phyloP scores from a whole-genome alignment of 2,329 filamentous ascomycete genomes.

The Immersiporthe knoxdaviesiana region DNA sequence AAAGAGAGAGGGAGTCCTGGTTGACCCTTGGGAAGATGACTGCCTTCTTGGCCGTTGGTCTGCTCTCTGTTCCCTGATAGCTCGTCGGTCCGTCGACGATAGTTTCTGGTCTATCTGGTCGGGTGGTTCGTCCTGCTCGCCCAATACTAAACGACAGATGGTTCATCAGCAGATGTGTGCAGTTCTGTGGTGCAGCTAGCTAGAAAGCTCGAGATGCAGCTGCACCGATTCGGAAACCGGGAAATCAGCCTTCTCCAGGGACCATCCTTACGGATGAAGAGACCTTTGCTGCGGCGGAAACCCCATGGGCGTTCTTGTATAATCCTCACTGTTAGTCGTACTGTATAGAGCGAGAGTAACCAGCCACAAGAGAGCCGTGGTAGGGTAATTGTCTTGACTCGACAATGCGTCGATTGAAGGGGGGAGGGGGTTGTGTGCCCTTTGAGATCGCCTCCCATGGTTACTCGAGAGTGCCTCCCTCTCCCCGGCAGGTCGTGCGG shows the following conservation, averaged over 20 bases:
- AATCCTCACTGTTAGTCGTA: conserved; percentile 10
- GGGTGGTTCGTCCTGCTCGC: conserved; percentile 11
- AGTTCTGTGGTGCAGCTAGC: conserved; percentile 23
- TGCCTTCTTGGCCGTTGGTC: background rate
- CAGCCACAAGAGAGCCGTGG: conserved; percentile 5
- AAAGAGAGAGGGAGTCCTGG: too few species aligned
- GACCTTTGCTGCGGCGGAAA: background rate
- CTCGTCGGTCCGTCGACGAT: background rate
- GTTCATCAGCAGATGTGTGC: conserved; percentile 27
- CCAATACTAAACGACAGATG: conserved; percentile 17
- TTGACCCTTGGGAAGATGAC: background rate
- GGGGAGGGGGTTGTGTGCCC: background rate
- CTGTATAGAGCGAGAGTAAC: conserved; percentile 10
- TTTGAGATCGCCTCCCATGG: background rate
- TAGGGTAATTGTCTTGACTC: conserved; percentile 9
- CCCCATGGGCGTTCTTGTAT: conserved; percentile 13
- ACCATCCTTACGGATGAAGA: conserved; percentile 24
- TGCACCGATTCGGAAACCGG: conserved; percentile 23
- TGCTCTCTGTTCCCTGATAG: background rate
- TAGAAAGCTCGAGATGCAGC: conserved; percentile 28
- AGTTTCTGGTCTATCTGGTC: conserved; percentile 8
- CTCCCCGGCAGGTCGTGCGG: background rate
- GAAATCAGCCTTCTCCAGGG: conserved; percentile 22
- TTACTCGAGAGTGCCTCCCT: background rate
- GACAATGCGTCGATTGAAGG: background rate